phyloP scores from a whole-genome alignment of 1,284 basidiomycete genomes.

The Trichosporon sp. region DNA sequence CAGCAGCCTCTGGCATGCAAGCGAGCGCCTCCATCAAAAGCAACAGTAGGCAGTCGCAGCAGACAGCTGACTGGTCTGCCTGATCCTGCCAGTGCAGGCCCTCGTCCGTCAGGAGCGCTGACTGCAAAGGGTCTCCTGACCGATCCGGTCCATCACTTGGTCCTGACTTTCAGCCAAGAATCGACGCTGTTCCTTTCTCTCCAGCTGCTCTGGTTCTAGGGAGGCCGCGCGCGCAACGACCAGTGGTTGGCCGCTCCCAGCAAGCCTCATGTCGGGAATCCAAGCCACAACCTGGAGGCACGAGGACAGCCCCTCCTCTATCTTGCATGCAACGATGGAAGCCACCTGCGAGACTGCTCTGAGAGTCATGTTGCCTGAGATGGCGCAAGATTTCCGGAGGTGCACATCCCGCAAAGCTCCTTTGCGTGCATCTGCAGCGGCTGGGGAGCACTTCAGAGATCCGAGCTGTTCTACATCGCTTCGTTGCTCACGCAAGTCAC shows the following conservation, averaged over 20 bases:
- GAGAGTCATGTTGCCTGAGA: background rate
- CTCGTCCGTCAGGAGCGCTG: background rate
- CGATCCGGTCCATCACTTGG: background rate
- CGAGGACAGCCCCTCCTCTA: background rate
- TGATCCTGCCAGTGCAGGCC: background rate
- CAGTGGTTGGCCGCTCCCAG: background rate
- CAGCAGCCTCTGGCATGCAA: background rate
- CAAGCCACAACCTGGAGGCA: background rate
- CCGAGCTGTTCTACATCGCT: background rate
- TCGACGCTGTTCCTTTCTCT: background rate
- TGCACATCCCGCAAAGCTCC: background rate
- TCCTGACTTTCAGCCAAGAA: background rate
- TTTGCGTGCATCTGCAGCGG: background rate
- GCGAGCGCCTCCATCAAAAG: background rate
- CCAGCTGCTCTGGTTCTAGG: background rate
- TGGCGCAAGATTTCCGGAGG: background rate
- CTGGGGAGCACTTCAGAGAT: too few relatives aligned
- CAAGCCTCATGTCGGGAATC: background rate
- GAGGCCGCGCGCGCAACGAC: background rate
- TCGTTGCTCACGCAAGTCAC: background rate
- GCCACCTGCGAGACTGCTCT: background rate
- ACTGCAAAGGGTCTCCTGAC: background rate
- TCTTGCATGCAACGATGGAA: background rate
- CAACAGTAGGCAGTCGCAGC: background rate
- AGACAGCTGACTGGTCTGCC: background rate